phyloP scores from a whole-genome alignment of 1,284 basidiomycete genomes.

The Jaminaea rosea region DNA sequence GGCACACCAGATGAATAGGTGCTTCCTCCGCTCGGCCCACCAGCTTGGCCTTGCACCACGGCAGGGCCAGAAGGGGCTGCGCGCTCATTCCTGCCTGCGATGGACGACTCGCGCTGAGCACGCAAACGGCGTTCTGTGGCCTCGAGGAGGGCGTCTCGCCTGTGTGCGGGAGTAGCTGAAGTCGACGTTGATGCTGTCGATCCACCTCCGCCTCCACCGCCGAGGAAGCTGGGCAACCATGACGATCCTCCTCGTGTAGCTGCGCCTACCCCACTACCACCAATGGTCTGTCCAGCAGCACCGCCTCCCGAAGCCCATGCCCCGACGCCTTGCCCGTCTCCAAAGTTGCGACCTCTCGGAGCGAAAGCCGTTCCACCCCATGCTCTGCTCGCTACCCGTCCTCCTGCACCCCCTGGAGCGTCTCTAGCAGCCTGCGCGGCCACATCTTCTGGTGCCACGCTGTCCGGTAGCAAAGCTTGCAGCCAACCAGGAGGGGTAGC shows the following conservation, averaged over 20 bases:
- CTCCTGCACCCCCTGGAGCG: conserved; percentile 18
- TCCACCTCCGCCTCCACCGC: conserved; percentile 1
- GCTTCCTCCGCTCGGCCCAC: not conserved
- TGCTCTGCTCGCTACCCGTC: conserved; percentile 16
- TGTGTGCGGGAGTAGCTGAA: conserved; percentile 7
- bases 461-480: conserved; percentile 19
- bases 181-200: conserved; percentile 2
- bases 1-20: too few relatives aligned
- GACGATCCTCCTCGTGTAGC: not conserved
- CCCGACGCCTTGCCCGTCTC: conserved; percentile 10
- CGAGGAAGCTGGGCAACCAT: not conserved
- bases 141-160: conserved; percentile 24
- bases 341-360: conserved; percentile 9
- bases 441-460: conserved; percentile 28
- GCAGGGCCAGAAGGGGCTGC: conserved; percentile 5
- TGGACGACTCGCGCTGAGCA: conserved; percentile 12
- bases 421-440: conserved; percentile 9
- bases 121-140: conserved; percentile 29
- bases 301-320: not conserved
- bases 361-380: conserved; percentile 18
- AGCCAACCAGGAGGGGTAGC: conserved; percentile 19
- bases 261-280: conserved; percentile 1
- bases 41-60: not conserved
- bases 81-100: conserved; percentile 24
- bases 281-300: too few relatives aligned